A percentile compares a stretch with the other conserved stretches of the same genome.
Evolutionary conservation across 2,329 filamentous ascomycete genomes (phyloP).

Genomic region (Ilyonectria destructans): DNA sequence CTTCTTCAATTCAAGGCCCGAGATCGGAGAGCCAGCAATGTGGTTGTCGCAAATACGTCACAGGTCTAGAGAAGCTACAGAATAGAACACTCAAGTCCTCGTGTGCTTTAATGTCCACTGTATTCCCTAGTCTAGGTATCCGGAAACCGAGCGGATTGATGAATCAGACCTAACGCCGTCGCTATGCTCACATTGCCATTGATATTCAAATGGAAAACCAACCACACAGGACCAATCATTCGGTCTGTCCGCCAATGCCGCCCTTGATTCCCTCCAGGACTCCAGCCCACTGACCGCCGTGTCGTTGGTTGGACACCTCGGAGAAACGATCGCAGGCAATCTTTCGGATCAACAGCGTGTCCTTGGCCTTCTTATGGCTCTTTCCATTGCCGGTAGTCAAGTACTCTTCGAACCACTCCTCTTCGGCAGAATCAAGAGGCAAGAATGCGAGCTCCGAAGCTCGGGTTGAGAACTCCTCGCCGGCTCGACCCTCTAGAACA

Average conservation of each 20-base stretch:
- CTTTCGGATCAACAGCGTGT: slow-evolving; percentile 82
- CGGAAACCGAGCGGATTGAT: slow-evolving; percentile 1
- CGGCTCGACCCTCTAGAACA: slow-evolving; percentile 64
- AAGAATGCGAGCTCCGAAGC: slow-evolving; percentile 81
- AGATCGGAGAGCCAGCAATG: background rate
- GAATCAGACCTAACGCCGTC: slow-evolving; percentile 43
- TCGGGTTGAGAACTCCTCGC: slow-evolving; percentile 65
- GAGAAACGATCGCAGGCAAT: slow-evolving; percentile 77
- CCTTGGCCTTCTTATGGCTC: slow-evolving; percentile 76
- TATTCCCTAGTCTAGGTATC: background rate
- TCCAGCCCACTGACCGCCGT: slow-evolving; percentile 64
- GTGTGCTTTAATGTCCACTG: background rate
- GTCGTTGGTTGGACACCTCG: slow-evolving; percentile 62
- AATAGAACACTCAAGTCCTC: background rate
- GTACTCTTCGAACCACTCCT: slow-evolving; percentile 81
- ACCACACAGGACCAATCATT: slow-evolving; percentile 33
- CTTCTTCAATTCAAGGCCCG: background rate
- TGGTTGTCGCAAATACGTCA: background rate
- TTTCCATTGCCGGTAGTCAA: slow-evolving; percentile 77
- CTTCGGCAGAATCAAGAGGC: slow-evolving; percentile 80
- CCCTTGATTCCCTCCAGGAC: slow-evolving; percentile 68
- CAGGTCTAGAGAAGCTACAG: background rate
- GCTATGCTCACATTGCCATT: slow-evolving; percentile 43
- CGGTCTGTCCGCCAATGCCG: slow-evolving; percentile 57
- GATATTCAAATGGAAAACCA: background rate